Percentiles rank a stretch among this genome's conserved stretches.
phyloP scores from a whole-genome alignment of 78 protist species.

The Dictyostelium brefeldianum region DNA sequence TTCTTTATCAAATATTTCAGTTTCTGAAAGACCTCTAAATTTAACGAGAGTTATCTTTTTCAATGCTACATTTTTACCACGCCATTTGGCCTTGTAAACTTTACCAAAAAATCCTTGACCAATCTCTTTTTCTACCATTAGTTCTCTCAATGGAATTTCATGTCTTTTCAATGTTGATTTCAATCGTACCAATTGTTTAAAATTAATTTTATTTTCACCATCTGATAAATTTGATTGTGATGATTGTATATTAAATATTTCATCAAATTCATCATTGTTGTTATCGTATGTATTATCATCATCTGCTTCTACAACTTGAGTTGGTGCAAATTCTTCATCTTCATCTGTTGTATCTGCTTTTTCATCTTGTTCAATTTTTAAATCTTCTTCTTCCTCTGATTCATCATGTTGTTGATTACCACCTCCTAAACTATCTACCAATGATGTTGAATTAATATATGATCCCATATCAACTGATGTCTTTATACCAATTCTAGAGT shows the following conservation, averaged over 20 bases:
- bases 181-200: constrained; percentile 40
- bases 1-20: constrained; percentile 55
- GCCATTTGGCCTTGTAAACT: constrained; percentile 66
- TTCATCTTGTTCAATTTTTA: neutral
- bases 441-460: constrained; percentile 17
- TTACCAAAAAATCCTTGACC: constrained; percentile 79
- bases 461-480: constrained; percentile 36
- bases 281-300: neutral
- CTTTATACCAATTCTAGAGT: neutral
- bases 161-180: constrained; percentile 46
- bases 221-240: neutral
- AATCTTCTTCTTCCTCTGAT: neutral
- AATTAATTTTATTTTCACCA: constrained; percentile 11
- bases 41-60: constrained; percentile 48
- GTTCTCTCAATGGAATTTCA: constrained; percentile 39
- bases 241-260: neutral
- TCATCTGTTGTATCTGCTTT: neutral
- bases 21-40: constrained; percentile 60
- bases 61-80: constrained; percentile 66
- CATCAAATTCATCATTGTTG: neutral
- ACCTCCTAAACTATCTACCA: neutral
- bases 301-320: neutral
- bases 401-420: neutral
- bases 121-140: constrained; percentile 48
- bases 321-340: neutral